Base-by-base conservation (phyloP, 148 eudicot species). In the Silene latifolia region DNA sequence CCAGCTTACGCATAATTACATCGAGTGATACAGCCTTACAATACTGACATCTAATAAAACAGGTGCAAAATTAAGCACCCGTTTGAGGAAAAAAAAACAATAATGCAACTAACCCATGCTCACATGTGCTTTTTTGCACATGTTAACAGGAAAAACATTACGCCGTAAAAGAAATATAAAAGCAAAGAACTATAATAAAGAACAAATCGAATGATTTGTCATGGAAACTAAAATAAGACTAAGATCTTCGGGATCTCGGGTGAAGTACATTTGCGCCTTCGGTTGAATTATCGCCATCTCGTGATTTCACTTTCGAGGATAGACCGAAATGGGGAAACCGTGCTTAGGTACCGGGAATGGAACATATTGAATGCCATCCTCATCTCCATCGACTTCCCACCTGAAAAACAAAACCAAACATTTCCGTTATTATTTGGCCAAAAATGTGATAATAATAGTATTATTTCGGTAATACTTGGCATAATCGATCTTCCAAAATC, bases 271-370 rank as follows among this genome's bases (percentile, higher is more conserved):
- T 46, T 8, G 24, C 7, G 61, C 13, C 23, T 15, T 53, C 35
- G 7, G 7, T 27, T 17, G 46, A 12, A 71, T 39, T 7, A 39
- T 39, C 44, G 0, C 44, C 19, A 10, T 35, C 18, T 4, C n/a
- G 44, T 18, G 18, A 46, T 59, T 67, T 76, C 67, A 69, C 62
- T 73, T 76, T 68, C 63, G 81, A 19, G 72, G 79, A 29, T 80
- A 46, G 9, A 91, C 84, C 44, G 70, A 76, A 25, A 90, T 86
- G 0, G 91, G 96, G 65, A 86, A 80, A 19, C 96, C 96, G 71
- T 68, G 72, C 79, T 83, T 91, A 7, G 96, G 96, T 23, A 91
- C 92, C 0, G 96, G 96, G 65, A 91, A 91, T 6, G 96, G 96
- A 18, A 80, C 86, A 23, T 89, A 89, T 73, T 91, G 85, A 32